Evolutionary conservation across 2,329 filamentous ascomycete species (phyloP).

Genomic region (Aspergillus hortae): DNA sequence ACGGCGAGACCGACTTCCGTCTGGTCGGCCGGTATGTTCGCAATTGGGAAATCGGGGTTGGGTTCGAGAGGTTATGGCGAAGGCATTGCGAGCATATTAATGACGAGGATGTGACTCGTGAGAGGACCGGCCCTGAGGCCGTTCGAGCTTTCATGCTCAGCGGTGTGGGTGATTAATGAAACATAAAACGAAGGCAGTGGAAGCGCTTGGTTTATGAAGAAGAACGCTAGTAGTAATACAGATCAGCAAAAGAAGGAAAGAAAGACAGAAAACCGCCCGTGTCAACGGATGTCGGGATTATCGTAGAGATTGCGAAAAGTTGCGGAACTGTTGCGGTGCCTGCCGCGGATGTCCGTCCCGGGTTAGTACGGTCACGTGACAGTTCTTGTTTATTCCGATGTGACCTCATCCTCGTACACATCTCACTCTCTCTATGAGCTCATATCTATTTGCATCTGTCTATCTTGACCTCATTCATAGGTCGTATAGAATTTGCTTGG

Average conservation of each 20-base stretch:
- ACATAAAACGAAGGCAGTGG: neutral
- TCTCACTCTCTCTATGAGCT: too few relatives aligned
- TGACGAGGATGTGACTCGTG: conserved; percentile 27
- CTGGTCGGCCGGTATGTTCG: conserved; percentile 40
- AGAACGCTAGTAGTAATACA: neutral
- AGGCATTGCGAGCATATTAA: conserved; percentile 41
- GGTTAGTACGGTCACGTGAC: neutral
- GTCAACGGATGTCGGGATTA: neutral
- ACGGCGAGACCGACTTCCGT: conserved; percentile 38
- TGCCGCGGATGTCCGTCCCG: neutral
- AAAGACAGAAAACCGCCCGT: neutral
- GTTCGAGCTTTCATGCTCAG: conserved; percentile 39
- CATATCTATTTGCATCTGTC: too few relatives aligned
- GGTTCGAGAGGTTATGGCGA: conserved; percentile 29
- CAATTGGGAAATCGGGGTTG: conserved; percentile 22
- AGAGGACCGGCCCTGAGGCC: conserved; percentile 35
- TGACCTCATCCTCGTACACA: too few relatives aligned
- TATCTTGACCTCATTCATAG: too few relatives aligned
- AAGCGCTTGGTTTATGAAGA: neutral
- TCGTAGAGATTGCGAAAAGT: neutral
- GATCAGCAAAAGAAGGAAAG: neutral
- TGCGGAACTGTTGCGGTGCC: neutral
- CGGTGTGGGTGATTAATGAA: conserved; percentile 2
- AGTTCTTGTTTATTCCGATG: too few relatives aligned
- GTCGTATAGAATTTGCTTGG: too few relatives aligned